Percentiles rank a stretch among this genome's conserved stretches.
phyloP scores from a whole-genome alignment of 2,329 filamentous ascomycete species.

The Exophiala sp. region DNA sequence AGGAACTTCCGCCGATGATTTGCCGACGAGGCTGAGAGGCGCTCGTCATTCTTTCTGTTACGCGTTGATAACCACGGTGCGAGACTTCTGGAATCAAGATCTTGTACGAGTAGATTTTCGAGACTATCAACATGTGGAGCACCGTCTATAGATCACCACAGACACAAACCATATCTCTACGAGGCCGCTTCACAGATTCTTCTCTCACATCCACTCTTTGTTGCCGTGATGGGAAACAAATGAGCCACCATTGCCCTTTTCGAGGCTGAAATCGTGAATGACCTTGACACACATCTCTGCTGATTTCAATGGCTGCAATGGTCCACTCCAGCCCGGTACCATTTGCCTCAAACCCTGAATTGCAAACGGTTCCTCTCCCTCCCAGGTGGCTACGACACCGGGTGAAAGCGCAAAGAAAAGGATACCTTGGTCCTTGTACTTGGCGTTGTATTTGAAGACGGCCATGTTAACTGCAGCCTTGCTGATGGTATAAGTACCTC shows the following conservation, averaged over 20 bases:
- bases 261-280: slow-evolving; percentile 9
- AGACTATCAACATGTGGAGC: no score
- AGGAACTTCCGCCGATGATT: background rate
- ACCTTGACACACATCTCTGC: slow-evolving; percentile 9
- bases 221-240: slow-evolving; percentile 56
- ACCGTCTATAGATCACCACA: no score
- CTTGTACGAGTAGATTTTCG: no score
- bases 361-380: slow-evolving; percentile 1
- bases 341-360: slow-evolving; percentile 2
- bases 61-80: background rate
- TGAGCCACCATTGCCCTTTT: slow-evolving; percentile 42
- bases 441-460: slow-evolving; percentile 52
- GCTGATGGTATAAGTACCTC: slow-evolving; percentile 45
- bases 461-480: slow-evolving; percentile 54
- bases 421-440: slow-evolving; percentile 50
- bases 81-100: background rate
- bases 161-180: no score
- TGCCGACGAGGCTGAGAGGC: background rate
- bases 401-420: slow-evolving; percentile 53
- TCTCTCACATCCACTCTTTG: slow-evolving; percentile 51
- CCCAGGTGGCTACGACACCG: slow-evolving; percentile 46
- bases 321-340: slow-evolving; percentile 12
- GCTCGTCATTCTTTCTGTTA: slow-evolving; percentile 5
- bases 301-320: slow-evolving; percentile 11
- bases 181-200: background rate